Evolutionary conservation across 2,329 filamentous ascomycete genomes (phyloP).

Genomic region (Claviceps sp.): DNA sequence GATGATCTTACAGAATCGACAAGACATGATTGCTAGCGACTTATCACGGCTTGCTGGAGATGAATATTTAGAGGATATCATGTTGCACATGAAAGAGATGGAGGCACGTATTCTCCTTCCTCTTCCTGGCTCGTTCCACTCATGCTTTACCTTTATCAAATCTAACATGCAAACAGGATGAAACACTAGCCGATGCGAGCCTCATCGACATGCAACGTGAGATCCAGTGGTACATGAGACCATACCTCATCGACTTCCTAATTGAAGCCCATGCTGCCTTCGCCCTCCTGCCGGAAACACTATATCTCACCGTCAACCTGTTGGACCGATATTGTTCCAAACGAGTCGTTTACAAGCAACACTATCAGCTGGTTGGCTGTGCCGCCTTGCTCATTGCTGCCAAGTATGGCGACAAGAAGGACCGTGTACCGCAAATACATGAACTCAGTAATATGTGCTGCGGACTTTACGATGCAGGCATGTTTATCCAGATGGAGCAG

Average conservation of each 20-base stretch:
- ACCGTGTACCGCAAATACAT: conserved; percentile 91
- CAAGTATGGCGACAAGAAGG: conserved; percentile 98
- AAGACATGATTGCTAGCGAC: conserved; percentile 80
- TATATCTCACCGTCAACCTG: conserved; percentile 93
- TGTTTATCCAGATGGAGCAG: conserved; percentile 99
- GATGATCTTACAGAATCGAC: conserved; percentile 66
- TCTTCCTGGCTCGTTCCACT: neutral
- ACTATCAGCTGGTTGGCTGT: conserved; percentile 96
- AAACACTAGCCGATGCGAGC: conserved; percentile 89
- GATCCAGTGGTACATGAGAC: conserved; percentile 99
- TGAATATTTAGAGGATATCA: conserved; percentile 87
- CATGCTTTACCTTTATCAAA: neutral
- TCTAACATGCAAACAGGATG: conserved; percentile 35
- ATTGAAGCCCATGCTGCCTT: conserved; percentile 95
- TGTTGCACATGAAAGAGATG: conserved; percentile 91
- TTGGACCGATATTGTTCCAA: conserved; percentile 96
- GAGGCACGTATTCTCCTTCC: conserved; percentile 41
- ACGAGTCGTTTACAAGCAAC: conserved; percentile 95
- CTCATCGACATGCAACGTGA: conserved; percentile 98
- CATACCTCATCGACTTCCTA: conserved; percentile 94
- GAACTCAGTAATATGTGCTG: conserved; percentile 99
- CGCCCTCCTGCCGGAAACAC: conserved; percentile 81
- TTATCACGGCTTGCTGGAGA: conserved; percentile 74
- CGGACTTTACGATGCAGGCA: conserved; percentile 93
- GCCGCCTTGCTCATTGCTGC: conserved; percentile 90